Conservation (phyloP, 1,284 basidiomycete species). For the Marasmius fiardii region DNA sequence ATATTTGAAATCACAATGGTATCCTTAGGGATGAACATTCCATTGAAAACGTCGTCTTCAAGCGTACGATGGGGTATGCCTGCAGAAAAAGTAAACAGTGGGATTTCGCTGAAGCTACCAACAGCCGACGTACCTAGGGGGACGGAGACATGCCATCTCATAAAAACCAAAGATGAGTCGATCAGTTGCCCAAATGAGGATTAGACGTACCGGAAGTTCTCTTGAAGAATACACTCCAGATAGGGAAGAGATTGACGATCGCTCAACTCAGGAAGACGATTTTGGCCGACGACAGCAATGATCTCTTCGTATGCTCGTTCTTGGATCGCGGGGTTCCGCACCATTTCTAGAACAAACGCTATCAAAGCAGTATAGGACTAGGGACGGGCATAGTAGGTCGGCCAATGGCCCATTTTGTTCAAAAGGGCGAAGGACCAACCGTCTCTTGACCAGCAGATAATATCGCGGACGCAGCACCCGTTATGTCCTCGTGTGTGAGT, state of each 20-base stretch:
- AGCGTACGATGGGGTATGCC: constrained; percentile 4
- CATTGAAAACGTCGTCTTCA: constrained; percentile 2
- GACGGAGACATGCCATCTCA: neutral
- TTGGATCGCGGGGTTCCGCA: neutral
- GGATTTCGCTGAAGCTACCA: neutral
- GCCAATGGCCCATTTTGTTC: neutral
- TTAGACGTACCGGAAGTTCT: neutral
- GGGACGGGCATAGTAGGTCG: neutral
- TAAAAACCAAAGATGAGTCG: neutral
- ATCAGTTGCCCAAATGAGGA: neutral
- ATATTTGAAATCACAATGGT: constrained; percentile 1
- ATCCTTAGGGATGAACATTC: constrained; percentile 1
- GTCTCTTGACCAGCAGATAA: neutral
- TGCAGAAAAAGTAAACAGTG: neutral
- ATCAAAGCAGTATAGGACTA: constrained; percentile 1
- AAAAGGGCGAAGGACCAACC: neutral
- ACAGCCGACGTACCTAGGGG: neutral
- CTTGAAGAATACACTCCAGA: neutral
- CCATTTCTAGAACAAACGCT: constrained; percentile 1
- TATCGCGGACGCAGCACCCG: neutral
- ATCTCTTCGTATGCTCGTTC: constrained; percentile 4
- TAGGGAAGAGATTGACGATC: constrained; percentile 6
- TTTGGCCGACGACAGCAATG: neutral
- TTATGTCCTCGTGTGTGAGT: neutral
- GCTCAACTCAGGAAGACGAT: constrained; percentile 2